These are phyloP conservation scores for Westerdykella aurantiaca DNA, from an alignment of 2,329 filamentous ascomycete genomes.

Conservation along the genomic window DNA sequence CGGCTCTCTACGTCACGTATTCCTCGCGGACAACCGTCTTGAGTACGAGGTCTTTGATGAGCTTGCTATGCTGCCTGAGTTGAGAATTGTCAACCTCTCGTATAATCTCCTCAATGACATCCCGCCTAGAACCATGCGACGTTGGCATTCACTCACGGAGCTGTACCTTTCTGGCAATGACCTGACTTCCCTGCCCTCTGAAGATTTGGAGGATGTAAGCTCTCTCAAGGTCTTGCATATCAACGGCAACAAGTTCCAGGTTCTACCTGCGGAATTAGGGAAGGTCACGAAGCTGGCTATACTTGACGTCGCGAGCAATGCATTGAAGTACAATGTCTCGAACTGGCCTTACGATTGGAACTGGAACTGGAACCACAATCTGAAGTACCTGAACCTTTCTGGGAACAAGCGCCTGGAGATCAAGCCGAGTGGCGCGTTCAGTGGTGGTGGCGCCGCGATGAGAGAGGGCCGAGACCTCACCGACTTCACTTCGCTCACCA, in stretches of 20 bases:
- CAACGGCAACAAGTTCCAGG: slow-evolving; percentile 97
- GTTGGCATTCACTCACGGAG: slow-evolving; percentile 85
- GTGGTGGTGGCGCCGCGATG: slow-evolving; percentile 41
- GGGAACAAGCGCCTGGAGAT: slow-evolving; percentile 97
- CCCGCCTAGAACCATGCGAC: slow-evolving; percentile 78
- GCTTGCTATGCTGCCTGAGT: slow-evolving; percentile 71
- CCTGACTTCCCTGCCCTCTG: slow-evolving; percentile 80
- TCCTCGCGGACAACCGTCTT: slow-evolving; percentile 87
- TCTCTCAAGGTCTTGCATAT: slow-evolving; percentile 86
- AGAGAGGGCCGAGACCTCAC: slow-evolving; percentile 66
- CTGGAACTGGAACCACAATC: slow-evolving; percentile 95
- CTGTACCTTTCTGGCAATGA: slow-evolving; percentile 95
- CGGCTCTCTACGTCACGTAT: slow-evolving; percentile 74
- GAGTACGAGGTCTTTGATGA: slow-evolving; percentile 95
- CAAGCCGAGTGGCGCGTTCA: slow-evolving; percentile 57
- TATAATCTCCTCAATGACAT: slow-evolving; percentile 94
- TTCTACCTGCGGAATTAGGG: slow-evolving; percentile 88
- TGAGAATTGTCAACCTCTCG: slow-evolving; percentile 84
- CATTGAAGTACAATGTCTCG: slow-evolving; percentile 95
- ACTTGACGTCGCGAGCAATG: slow-evolving; percentile 91
- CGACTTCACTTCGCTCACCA: slow-evolving; percentile 79
- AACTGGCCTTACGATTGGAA: slow-evolving; percentile 99
- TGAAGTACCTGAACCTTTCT: slow-evolving; percentile 92
- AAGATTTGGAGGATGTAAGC: slow-evolving; percentile 87
- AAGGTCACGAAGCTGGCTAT: slow-evolving; percentile 88